Conservation (phyloP, 192 early-diverging fungal species). For the Pilobolus umbonatus region DNA sequence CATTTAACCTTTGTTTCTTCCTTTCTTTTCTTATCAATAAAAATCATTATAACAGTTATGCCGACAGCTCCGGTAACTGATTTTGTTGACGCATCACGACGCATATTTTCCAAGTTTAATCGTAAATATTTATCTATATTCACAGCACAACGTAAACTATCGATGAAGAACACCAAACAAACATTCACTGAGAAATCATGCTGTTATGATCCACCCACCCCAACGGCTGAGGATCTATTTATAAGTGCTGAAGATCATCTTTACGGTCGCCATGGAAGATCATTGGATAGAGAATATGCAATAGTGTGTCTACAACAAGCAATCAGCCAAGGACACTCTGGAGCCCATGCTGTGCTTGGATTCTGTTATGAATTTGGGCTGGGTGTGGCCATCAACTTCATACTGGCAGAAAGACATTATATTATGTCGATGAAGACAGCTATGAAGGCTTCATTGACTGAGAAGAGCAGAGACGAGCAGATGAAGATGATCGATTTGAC, state of each 20-base stretch:
- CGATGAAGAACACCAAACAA: not conserved
- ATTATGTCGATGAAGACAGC: slow-evolving; percentile 45
- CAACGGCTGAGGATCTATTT: slow-evolving; percentile 11
- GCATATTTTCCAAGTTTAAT: slow-evolving; percentile 16
- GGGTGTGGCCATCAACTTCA: slow-evolving; percentile 58
- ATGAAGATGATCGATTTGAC: not conserved
- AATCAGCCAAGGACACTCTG: slow-evolving; percentile 33
- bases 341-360: slow-evolving; percentile 64
- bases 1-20: slow-evolving; percentile 5
- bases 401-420: slow-evolving; percentile 64
- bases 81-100: slow-evolving; percentile 17
- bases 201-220: slow-evolving; percentile 1
- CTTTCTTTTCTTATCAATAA: slow-evolving; percentile 11
- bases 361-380: slow-evolving; percentile 87
- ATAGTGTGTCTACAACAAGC: slow-evolving; percentile 29
- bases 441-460: not conserved
- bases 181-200: not conserved
- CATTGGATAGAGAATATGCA: slow-evolving; percentile 10
- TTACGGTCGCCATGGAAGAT: slow-evolving; percentile 23
- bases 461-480: not conserved
- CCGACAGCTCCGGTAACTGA: slow-evolving; percentile 11
- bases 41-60: slow-evolving; percentile 1
- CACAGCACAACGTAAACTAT: not conserved
- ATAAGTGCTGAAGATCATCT: slow-evolving; percentile 18
- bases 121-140: slow-evolving; percentile 3